Evolutionary conservation across 2,329 filamentous ascomycete species (phyloP).

Genomic region (Colletotrichum higginsianum): DNA sequence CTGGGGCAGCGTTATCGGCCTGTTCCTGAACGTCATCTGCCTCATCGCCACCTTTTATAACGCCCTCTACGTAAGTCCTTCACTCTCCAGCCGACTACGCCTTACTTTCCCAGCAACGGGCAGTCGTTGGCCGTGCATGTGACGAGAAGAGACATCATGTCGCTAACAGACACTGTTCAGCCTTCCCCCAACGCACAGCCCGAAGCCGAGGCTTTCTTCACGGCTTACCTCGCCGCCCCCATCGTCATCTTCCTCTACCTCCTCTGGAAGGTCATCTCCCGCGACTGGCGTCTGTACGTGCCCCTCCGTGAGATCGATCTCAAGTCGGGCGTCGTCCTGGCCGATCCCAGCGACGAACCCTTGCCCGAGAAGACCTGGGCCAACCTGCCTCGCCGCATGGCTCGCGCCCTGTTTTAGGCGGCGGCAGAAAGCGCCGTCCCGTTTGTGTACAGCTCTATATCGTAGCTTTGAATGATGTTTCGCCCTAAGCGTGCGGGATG

Average conservation of each 20-base stretch:
- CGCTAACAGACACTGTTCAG: constrained; percentile 44
- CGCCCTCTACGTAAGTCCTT: constrained; percentile 66
- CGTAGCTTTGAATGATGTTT: background rate
- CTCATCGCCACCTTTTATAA: constrained; percentile 82
- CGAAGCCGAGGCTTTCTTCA: constrained; percentile 69
- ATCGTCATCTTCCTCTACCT: constrained; percentile 73
- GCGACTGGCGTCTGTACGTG: constrained; percentile 71
- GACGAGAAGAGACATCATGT: background rate
- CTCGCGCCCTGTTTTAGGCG: constrained; percentile 53
- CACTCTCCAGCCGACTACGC: background rate
- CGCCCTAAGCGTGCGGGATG: background rate
- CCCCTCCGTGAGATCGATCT: constrained; percentile 73
- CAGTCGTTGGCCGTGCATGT: background rate
- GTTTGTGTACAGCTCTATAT: no score
- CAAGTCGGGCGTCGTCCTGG: constrained; percentile 68
- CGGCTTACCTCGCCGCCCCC: constrained; percentile 69
- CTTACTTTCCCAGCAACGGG: background rate
- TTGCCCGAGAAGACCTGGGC: constrained; percentile 53
- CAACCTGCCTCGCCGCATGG: constrained; percentile 53
- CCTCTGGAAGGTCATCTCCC: constrained; percentile 73
- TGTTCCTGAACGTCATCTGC: constrained; percentile 76
- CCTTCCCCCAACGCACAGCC: constrained; percentile 52
- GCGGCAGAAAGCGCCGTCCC: background rate
- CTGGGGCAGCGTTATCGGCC: constrained; percentile 78
- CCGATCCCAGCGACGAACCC: constrained; percentile 63